Base-by-base conservation (phyloP, 129 eudicot genomes). In the Lactuca saligna region DNA sequence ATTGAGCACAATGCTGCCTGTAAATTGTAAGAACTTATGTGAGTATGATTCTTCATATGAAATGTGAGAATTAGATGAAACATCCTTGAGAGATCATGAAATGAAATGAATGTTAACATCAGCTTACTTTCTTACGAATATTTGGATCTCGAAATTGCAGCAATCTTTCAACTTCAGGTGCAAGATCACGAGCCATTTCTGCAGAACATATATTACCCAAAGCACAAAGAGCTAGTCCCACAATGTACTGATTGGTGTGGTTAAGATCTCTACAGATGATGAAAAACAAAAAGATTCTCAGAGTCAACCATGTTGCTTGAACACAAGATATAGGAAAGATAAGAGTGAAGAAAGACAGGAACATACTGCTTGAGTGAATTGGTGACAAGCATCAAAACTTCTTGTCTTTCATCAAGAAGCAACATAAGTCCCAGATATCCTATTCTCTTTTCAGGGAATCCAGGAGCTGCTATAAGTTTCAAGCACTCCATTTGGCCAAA, bases 401-500 rank as follows among this genome's bases (percentile, higher is more conserved):
- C 99, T 70, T 94, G 99, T 80, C 99, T 82, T 83, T 94, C 99
- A 75, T 94, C 99, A 83, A 94, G 99, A 58, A 94, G 99, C 78
- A 94, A 74, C 99, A 94, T 94, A 61, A 94, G 97, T 68, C 96
- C 99, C 77, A 94, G 96, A 81, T 94, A 94, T 69, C 99, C 99
- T 59, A 94, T 85, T 78, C 99, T 90, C 75, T 94, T 94, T 83
- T 94, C 99, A 0, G 99, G 99, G 82, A 94, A 94, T 50, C 96
- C 99, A 15, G 99, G 96, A 85, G 97, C 81, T 58, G 99, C 99
- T 53, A 94, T 94, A 71, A 83, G 79, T 80, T 94, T 94, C 60
- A 94, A 81, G 86, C 99, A 94, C 75, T 94, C 99, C 99, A 94
- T 94, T 85, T 94, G 99, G 75, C 99, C 99, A 85, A 94, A 94